Base-by-base conservation (phyloP, 495 filamentous ascomycete genomes). In the Clohesyomyces aquaticus region DNA sequence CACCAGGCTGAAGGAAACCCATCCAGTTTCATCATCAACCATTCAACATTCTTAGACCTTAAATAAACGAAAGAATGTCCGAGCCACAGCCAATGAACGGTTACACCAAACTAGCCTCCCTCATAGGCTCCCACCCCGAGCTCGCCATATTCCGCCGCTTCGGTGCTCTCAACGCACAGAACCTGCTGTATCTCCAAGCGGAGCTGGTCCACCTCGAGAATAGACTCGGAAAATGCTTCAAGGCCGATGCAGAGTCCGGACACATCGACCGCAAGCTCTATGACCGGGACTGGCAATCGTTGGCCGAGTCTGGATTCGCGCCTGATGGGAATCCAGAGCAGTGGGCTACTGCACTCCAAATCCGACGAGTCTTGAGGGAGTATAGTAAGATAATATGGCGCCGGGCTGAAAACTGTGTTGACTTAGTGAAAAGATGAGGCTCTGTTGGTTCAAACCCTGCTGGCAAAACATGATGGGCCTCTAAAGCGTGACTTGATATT, bases 111-210 rank as follows among this genome's bases (percentile, higher is more conserved):
- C 43, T 64, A 3, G 51, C 61, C 25, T 19, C 43, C 14, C 45
- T 57, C 16, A 64, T 64, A 23, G 61, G 53, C 25, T 16, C 49
- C n/a, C 61, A 64, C n/a, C 50, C 43, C n/a, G 55, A 58, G 11
- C 18, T 62, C 11, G 57, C 58, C 28, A 62, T 66, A n/a, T 54
- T 56, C 45, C 23, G 63, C 12, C 63, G 63, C 25, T 66, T 66
- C 27, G 49, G 51, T 14, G 21, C 49, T 11, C 48, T 66, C 12
- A 62, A 62, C 42, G 45, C 52, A 9, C 47, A 54, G 29, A 61
- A 62, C 48, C 58, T 66, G 4, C 58, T 41, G 6, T 55, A 55
- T 27, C 29, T 55, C 16, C 52, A 55, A 55, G 62, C 62, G 3
- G 56, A 66, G 38, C 41, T 61, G 16, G 38, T 42, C 38, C 47